These are phyloP conservation scores for Edaphochlamys debaryana DNA, from an alignment of 139 green algal species.

Conservation along the genomic window DNA sequence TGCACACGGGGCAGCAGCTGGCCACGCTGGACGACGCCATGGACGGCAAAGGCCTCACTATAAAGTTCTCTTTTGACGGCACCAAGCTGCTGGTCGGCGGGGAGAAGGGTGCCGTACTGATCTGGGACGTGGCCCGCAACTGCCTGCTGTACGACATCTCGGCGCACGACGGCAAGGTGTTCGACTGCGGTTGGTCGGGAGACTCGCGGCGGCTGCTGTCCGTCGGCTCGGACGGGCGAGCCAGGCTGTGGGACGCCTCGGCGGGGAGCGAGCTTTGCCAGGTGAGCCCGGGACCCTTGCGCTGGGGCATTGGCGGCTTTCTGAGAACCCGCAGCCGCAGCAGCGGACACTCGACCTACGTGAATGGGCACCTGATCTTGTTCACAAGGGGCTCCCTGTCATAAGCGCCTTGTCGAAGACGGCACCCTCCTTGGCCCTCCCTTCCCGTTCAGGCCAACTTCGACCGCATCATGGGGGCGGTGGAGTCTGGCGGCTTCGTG, in stretches of 20 bases:
- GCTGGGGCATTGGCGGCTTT: too few species aligned
- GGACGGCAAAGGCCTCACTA: constrained; percentile 49
- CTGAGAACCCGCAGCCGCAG: too few species aligned
- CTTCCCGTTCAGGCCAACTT: too few species aligned
- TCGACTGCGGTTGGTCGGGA: constrained; percentile 57
- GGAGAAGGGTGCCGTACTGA: constrained; percentile 55
- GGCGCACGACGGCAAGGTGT: constrained; percentile 56
- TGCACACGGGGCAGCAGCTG: not conserved
- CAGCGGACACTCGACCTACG: too few species aligned
- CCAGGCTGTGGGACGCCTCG: constrained; percentile 53
- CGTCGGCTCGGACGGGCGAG: constrained; percentile 49
- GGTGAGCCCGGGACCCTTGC: too few species aligned
- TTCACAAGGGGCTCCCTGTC: too few species aligned
- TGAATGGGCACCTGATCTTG: too few species aligned
- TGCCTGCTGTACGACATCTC: constrained; percentile 60
- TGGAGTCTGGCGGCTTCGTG: constrained; percentile 52
- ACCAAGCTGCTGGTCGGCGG: constrained; percentile 48
- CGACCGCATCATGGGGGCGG: constrained; percentile 40
- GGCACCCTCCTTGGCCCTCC: too few species aligned
- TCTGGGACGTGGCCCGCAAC: constrained; percentile 52
- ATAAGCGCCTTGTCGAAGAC: too few species aligned
- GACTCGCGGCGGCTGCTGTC: constrained; percentile 53
- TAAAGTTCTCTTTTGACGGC: constrained; percentile 60
- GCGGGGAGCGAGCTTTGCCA: constrained; percentile 56
- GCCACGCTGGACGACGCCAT: constrained; percentile 44